phyloP scores from a whole-genome alignment of 441 rosid species.

The Syzygium malaccense region DNA sequence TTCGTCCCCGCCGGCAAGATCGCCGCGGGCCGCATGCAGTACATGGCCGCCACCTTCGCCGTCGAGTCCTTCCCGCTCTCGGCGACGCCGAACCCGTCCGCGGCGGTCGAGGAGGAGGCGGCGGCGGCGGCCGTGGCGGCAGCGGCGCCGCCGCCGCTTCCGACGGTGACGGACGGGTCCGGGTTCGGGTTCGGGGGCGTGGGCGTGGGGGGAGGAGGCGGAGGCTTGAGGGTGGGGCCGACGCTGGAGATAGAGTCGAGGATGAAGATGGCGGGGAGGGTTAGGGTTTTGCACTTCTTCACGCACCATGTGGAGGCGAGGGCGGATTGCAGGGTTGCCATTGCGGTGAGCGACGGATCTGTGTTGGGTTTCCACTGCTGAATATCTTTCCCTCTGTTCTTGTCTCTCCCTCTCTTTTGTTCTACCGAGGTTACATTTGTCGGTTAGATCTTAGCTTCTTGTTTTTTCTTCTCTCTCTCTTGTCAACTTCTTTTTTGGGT shows the following conservation, averaged over 20 bases:
- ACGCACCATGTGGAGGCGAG: conserved; percentile 69
- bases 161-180: conserved; percentile 9
- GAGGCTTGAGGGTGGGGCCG: conserved; percentile 46
- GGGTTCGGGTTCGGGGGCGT: background rate
- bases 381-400: background rate
- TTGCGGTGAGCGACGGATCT: conserved; percentile 69
- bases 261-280: conserved; percentile 81
- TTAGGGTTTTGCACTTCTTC: conserved; percentile 67
- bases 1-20: conserved; percentile 92
- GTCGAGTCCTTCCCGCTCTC: conserved; percentile 66
- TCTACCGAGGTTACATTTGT: background rate
- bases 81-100: conserved; percentile 8
- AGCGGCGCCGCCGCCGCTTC: conserved; percentile 9
- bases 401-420: background rate
- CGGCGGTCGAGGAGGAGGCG: conserved; percentile 10
- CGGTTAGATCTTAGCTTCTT: background rate
- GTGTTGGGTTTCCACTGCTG: conserved; percentile 83
- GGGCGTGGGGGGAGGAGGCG: background rate
- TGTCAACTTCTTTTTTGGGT: background rate
- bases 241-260: conserved; percentile 82
- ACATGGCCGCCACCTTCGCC: conserved; percentile 83
- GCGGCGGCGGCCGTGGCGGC: conserved; percentile 9
- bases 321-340: conserved; percentile 54
- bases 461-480: background rate
- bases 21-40: conserved; percentile 63